Evolutionary conservation across 257 asterid genomes (phyloP).

Genomic region (Solanum piurae): DNA sequence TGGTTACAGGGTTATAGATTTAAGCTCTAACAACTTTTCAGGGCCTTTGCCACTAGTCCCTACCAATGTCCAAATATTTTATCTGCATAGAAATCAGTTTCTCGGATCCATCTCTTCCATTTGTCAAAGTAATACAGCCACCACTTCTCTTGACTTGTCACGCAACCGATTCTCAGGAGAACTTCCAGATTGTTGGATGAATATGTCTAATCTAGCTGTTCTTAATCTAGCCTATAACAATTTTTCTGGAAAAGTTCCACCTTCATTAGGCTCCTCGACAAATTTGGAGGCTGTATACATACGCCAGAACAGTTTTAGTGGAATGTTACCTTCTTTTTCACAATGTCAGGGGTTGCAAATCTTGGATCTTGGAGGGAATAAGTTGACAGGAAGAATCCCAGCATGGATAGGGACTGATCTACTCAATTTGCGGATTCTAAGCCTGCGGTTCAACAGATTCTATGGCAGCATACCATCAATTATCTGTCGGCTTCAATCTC

Average conservation of each 20-base stretch:
- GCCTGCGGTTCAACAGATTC: neutral
- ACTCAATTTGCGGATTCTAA: neutral
- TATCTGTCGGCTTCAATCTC: neutral
- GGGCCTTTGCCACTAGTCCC: slow-evolving; percentile 1
- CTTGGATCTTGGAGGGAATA: slow-evolving; percentile 13
- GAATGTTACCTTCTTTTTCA: slow-evolving; percentile 11
- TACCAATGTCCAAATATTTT: neutral
- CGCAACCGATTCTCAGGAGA: slow-evolving; percentile 2
- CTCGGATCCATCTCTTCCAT: slow-evolving; percentile 12
- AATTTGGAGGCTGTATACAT: neutral
- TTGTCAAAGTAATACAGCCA: neutral
- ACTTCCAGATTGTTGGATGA: slow-evolving; percentile 14
- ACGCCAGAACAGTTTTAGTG: slow-evolving; percentile 1
- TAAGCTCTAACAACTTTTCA: slow-evolving; percentile 14
- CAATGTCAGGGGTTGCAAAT: neutral
- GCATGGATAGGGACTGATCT: neutral
- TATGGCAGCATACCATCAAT: neutral
- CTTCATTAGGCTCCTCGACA: neutral
- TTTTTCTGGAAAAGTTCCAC: slow-evolving; percentile 12
- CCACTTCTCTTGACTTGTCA: slow-evolving; percentile 1
- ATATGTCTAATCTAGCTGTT: neutral
- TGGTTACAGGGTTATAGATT: neutral
- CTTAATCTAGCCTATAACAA: neutral
- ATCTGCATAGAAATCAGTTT: slow-evolving; percentile 9
- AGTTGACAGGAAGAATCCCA: neutral